Conservation (phyloP, 2,329 filamentous ascomycete genomes). For the Sporothrix phasma region DNA sequence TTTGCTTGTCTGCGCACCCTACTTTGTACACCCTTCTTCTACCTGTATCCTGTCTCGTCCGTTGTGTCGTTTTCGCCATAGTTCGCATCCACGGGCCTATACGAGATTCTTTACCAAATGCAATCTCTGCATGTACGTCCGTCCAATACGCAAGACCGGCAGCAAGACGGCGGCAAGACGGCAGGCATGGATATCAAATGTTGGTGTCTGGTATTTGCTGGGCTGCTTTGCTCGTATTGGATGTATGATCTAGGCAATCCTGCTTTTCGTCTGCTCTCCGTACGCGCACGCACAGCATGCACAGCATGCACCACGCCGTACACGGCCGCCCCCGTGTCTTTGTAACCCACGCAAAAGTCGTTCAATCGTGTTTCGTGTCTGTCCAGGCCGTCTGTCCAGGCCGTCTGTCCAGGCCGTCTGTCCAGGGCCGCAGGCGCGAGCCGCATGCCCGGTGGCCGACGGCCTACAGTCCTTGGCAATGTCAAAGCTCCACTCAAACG, state of each 20-base stretch:
- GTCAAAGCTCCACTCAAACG: slow-evolving; percentile 94
- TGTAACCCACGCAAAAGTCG: slow-evolving; percentile 11
- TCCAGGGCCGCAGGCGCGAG: too few species aligned
- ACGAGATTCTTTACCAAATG: slow-evolving; percentile 6
- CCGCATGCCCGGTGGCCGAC: too few species aligned
- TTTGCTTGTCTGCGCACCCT: too few species aligned
- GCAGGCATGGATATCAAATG: neutral
- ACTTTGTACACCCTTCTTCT: neutral
- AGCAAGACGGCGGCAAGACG: too few species aligned
- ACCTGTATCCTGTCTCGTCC: neutral
- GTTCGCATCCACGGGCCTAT: neutral
- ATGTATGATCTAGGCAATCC: neutral
- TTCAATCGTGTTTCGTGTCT: slow-evolving; percentile 8
- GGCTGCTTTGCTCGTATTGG: neutral
- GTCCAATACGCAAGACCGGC: too few species aligned
- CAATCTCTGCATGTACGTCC: neutral
- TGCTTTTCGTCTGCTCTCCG: neutral
- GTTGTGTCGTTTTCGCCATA: neutral
- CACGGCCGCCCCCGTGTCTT: neutral
- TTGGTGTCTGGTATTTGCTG: neutral
- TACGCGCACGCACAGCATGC: neutral
- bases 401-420: neutral
- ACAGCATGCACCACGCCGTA: too few species aligned
- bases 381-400: neutral
- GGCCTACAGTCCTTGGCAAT: slow-evolving; percentile 89